A percentile compares a stretch with the other conserved stretches of the same genome.
These are phyloP conservation scores for Neurospora discreta DNA, from an alignment of 495 filamentous ascomycete genomes.

Conservation along the genomic window DNA sequence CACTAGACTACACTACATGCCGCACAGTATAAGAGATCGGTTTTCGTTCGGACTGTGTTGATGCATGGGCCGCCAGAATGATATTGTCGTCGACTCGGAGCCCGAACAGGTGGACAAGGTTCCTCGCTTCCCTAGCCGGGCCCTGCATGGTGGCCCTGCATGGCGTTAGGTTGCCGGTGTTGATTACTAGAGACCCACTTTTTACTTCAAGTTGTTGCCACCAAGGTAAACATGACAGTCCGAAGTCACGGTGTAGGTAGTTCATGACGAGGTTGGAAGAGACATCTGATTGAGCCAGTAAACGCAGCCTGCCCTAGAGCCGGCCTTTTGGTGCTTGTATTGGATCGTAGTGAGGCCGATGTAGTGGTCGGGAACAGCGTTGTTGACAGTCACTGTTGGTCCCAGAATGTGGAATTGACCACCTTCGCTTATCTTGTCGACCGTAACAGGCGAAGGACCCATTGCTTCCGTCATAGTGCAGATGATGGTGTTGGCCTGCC, in stretches of 20 bases:
- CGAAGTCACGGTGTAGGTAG: no score
- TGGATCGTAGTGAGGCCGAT: no score
- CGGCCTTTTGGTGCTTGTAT: no score
- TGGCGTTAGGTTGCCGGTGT: no score
- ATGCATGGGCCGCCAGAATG: not conserved
- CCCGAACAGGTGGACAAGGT: not conserved
- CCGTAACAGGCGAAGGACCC: not conserved
- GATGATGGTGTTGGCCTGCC: not conserved
- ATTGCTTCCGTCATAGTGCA: not conserved
- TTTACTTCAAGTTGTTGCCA: no score
- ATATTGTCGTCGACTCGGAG: not conserved
- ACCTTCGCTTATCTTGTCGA: not conserved
- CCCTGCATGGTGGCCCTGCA: not conserved
- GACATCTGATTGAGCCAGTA: no score
- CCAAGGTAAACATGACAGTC: no score
- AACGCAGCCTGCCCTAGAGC: no score
- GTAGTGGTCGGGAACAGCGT: no score
- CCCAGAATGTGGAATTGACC: not conserved
- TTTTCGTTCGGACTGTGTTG: not conserved
- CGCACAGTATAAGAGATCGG: not conserved
- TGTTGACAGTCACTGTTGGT: not conserved
- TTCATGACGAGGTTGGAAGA: no score
- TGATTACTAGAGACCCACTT: no score
- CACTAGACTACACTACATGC: not conserved
- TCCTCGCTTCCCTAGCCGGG: not conserved